Base-by-base conservation (phyloP, 2,329 filamentous ascomycete species). In the Pyricularia pennisetigena region DNA sequence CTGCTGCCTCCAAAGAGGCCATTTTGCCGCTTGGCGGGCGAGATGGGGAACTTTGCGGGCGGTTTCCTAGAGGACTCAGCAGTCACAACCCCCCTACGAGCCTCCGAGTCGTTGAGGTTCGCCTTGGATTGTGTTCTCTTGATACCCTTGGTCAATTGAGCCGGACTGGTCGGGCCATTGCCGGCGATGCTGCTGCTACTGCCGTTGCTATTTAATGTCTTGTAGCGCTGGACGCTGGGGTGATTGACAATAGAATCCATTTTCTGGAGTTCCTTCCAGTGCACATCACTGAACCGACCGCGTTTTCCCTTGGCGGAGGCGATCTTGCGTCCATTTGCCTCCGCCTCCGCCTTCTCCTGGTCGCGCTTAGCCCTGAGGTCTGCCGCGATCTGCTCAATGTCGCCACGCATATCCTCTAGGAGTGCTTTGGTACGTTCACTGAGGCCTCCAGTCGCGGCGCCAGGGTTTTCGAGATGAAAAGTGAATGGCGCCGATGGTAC, bases 221-320 rank as follows among this genome's bases (percentile, higher is more conserved):
- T 57, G 30, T 63, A 78, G 69, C 86, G 82, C 20, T 63, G 78
- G 20, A 90, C 86, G 12, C 94, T 97, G 9, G 93, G 84, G 76
- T 97, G 94, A 70, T 89, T 89, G 62, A 88, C 92, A 75, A 98
- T 97, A 1, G 94, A 97, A 76, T 97, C 93, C 94, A 98, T 97
- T 82, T 97, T 98, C 79, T 92, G 92, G 81, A 98, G 97, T 74
- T 94, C 87, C 66, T 89, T 88, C 86, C 92, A 90, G 76, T 98
- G 94, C 54, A 87, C 88, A 71, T 93, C 90, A 76, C 92, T 97
- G 79, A 90, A 98, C 64, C 94, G 89, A 65, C 88, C 82, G 66
- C 87, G 85, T 76, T 90, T 94, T 72, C 92, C 89, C 79, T 90
- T 96, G 14, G 94, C 88, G 72, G 88, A 87, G 7, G 91, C 94